Evolutionary conservation across 2,329 filamentous ascomycete genomes (phyloP), one percentile per base, ranked within the genome.

Genomic region (Cercospora sp.): DNA sequence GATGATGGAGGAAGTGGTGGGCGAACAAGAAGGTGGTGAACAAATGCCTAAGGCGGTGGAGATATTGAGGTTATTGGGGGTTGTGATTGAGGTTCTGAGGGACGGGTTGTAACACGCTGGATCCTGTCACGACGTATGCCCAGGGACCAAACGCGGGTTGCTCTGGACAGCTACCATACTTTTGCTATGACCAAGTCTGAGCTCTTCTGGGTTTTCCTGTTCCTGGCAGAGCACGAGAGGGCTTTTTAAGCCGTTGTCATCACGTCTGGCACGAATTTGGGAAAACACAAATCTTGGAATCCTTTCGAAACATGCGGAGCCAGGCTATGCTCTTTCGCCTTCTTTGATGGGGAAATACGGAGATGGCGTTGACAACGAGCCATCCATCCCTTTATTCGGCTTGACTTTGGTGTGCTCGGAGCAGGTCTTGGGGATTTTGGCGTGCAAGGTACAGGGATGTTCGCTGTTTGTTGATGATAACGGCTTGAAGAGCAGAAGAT

Each of bases 31-130:
- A 7, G 20, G 2, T 53, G 53, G 51, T 6, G 36, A 64, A 23
- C 60, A 16, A 5, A 23, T 30, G 26, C 65, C 65, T 30, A 28
- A 12, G 9, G 65, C 53, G 26, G 65, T 67, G 26, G 65, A 61
- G 6, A 60, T 55, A 13, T 39, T 64, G 39, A 9, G 31, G 9
- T 55, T 67, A 18, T 26, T 64, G 13, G 45, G 31, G 1, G 28
- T 53, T 5, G 51, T 57, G 51, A 64, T 42, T 39, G 51, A 55
- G 31, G 60, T 51, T 13, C 16, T 31, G 26, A 48, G 59, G 10
- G 36, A 28, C 3, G 48, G 31, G 9, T 30, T 28, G 8, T n/a
- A n/a, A n/a, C n/a, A n/a, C n/a, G n/a, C n/a, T n/a, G n/a, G n/a
- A n/a, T n/a, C n/a, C n/a, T n/a, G n/a, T n/a, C n/a, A n/a, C n/a